Percentiles rank a stretch among this genome's conserved stretches.
phyloP scores from a whole-genome alignment of 352 stramenopile species.

The Pythium utonaiense region DNA sequence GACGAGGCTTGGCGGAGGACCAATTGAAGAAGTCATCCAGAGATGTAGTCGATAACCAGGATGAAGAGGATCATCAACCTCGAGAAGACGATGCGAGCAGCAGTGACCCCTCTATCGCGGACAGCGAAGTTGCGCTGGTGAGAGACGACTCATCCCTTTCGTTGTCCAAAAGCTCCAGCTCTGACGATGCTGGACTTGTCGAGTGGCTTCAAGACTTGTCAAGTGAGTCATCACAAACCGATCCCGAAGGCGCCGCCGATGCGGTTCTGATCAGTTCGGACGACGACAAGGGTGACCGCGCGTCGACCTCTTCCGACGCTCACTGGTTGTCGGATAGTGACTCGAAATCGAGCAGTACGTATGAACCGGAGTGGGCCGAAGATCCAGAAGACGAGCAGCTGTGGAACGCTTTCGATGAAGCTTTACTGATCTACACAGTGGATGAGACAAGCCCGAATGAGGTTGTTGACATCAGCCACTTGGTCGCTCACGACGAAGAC shows the following conservation, averaged over 20 bases:
- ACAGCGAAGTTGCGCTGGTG: background rate
- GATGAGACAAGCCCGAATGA: background rate
- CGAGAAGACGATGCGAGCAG: background rate
- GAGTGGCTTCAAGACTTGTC: background rate
- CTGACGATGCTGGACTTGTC: background rate
- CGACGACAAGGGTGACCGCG: background rate
- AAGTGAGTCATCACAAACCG: background rate
- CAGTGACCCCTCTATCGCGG: background rate
- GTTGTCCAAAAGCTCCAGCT: conserved; percentile 8
- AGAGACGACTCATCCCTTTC: conserved; percentile 3
- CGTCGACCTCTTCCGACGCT: background rate
- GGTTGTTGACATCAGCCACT: background rate
- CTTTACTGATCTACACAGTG: background rate
- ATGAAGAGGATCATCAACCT: background rate
- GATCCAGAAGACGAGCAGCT: conserved; percentile 2
- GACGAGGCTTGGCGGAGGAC: background rate
- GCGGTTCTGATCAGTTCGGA: background rate
- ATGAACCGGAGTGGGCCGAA: background rate
- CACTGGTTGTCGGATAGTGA: background rate
- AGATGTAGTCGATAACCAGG: background rate
- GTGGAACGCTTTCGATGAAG: conserved; percentile 13
- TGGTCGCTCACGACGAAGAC: conserved; percentile 3
- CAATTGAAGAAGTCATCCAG: background rate
- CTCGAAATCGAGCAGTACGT: background rate
- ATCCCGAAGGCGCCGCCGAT: background rate